Evolutionary conservation across 345 rosid genomes (phyloP), one percentile per base, ranked within the genome.

Genomic region (Erucastrum elatum): DNA sequence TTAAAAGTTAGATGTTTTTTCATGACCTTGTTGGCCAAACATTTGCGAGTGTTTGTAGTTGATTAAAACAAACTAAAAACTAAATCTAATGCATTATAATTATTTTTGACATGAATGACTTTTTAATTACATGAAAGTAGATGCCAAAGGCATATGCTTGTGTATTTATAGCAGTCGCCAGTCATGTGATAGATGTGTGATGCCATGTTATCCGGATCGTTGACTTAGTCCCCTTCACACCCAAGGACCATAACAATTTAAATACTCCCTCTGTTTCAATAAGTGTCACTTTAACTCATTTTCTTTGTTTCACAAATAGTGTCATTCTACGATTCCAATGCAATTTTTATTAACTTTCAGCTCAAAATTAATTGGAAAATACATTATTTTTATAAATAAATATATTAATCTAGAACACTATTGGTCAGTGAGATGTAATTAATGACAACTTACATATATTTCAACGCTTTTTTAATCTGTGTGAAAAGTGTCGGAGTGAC

Each of bases 141-240:
- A 59, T 72, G 68, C 64, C 4, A 78, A 59, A 46, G 53, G 77
- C 33, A 72, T 66, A 44, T 66, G 61, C 74, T 68, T 46, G 64
- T 60, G 70, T 68, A 74, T 68, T 79, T 33, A 68, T 66, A 74
- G 51, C 46, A 74, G 31, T 21, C 21, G 21, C 21, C 31, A 29
- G 71, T 79, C 78, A 79, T 79, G 82, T 79, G 78, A 68, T 37
- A 53, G 70, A 68, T 68, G 66, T 68, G 66, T 74, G 82, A 68
- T 62, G 69, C 78, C 82, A 74, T 74, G 65, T 74, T 79, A 79
- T 79, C 78, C 70, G 78, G 82, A 74, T 74, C 82, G 66, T 74
- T 74, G 82, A 79, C 82, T 25, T 66, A 56, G 35, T 39, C 7
- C 17, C 21, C 12, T 41, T 58, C 51, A 64, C 66, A 13, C 39